Evolutionary conservation across 257 asterid species (phyloP).

Genomic region (Fraxinus americana): DNA sequence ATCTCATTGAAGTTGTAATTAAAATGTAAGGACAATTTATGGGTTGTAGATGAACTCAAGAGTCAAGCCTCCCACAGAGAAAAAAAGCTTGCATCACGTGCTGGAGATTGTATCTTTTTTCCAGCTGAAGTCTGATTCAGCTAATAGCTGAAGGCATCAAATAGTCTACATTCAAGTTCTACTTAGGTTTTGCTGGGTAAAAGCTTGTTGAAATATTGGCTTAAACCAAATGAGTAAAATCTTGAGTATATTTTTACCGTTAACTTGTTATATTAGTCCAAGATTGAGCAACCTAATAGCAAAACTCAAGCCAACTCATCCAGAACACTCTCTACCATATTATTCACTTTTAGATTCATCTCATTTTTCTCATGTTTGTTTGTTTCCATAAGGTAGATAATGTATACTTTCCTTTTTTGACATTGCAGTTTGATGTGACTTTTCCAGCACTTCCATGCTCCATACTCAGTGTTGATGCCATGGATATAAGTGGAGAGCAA

Average conservation of each 20-base stretch:
- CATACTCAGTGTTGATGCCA: conserved; percentile 90
- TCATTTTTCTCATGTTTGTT: conserved; percentile 1
- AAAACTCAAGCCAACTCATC: conserved; percentile 3
- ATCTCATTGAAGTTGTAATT: neutral
- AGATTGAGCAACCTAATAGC: conserved; percentile 9
- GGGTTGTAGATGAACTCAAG: neutral
- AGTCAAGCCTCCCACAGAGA: neutral
- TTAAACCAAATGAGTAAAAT: neutral
- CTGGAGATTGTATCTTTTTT: neutral
- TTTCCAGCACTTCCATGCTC: conserved; percentile 97
- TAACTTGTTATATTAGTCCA: neutral
- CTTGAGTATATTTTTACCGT: neutral
- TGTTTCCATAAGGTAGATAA: conserved; percentile 22
- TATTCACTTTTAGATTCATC: neutral
- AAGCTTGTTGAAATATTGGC: neutral
- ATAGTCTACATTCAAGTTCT: neutral
- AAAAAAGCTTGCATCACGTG: neutral
- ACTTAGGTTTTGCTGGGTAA: neutral
- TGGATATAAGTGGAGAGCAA: conserved; percentile 99
- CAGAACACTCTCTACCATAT: neutral
- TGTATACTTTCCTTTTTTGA: conserved; percentile 29
- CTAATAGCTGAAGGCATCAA: conserved; percentile 6
- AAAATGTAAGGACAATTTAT: neutral
- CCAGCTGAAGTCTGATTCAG: neutral
- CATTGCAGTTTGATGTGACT: conserved; percentile 96